phyloP scores from a whole-genome alignment of 345 rosid genomes.

The Syzygium aqueum region DNA sequence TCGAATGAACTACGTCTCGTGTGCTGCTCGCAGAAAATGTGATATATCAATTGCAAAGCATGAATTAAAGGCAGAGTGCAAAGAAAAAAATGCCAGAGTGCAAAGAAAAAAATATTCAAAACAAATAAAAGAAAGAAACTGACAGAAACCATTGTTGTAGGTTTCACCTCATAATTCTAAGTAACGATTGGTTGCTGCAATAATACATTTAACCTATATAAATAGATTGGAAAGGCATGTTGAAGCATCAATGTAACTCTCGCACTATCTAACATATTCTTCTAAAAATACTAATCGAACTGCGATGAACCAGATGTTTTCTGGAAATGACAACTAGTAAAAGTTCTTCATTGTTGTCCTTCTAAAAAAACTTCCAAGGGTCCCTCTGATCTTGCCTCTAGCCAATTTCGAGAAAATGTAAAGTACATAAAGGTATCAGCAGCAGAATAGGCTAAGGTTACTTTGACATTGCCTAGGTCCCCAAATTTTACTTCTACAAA shows the following conservation, averaged over 20 bases:
- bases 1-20: slow-evolving; percentile 94
- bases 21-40: slow-evolving; percentile 95
- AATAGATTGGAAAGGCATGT: background rate
- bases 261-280: background rate
- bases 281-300: background rate
- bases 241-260: background rate
- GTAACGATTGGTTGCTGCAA: background rate
- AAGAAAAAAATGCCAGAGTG: background rate
- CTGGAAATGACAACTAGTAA: background rate
- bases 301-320: background rate
- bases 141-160: background rate
- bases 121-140: background rate
- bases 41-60: slow-evolving; percentile 61
- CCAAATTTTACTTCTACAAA: background rate
- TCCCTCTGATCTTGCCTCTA: background rate
- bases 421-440: background rate
- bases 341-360: background rate
- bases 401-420: background rate
- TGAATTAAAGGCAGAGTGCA: slow-evolving; percentile 14
- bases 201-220: background rate
- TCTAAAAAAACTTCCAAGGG: background rate
- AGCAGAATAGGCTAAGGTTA: background rate
- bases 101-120: background rate
- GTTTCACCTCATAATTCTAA: background rate
- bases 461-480: background rate